Base-by-base conservation (phyloP, 352 stramenopile species). In the Phytophthora vignae region DNA sequence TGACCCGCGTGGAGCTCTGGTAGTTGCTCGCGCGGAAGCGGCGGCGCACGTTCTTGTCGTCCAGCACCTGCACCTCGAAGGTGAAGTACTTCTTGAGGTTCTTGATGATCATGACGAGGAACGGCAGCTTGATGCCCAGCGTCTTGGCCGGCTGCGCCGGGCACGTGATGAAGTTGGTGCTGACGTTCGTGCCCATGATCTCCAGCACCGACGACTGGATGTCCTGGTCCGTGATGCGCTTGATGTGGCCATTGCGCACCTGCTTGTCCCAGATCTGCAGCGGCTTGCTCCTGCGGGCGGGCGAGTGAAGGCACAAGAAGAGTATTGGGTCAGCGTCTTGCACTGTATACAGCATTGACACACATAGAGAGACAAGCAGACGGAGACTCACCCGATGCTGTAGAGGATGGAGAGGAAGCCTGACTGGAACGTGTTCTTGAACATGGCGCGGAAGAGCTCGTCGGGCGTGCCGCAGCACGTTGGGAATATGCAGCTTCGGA, bases 51-150 rank as follows among this genome's bases (percentile, higher is more conserved):
- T 99, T 99, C 88, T 99, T 99, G 84, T 99, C 97, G 75, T 99
- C 97, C 19, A 99, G 87, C 55, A 99, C 96, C 84, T 98, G 95
- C 25, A 99, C 97, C 80, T 99, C 97, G 71, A 99, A 99, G 33
- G 97, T 99, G 74, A 99, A 99, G 81, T 99, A 99, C 85, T 99
- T 99, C 66, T 99, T 99, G 46, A 99, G 77, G 82, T 99, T 99
- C 85, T 99, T 99, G 67, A 99, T 97, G 73, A 99, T 99, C 95
- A 99, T 99, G 29, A 99, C 97, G 12, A 99, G 85, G 76, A 99
- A 99, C 33, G 97, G 97, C 61, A 99, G 83, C 77, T 99, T 99
- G 80, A 99, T 99, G 42, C 95, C 97, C 11, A 99, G 84, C 15
- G 96, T 99, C 73, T 98, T 97, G 67, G 94, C 97, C 12, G 95